A percentile compares a stretch with the other conserved stretches of the same genome.
These are phyloP conservation scores for Kurtzmaniella quercitrusa DNA, from an alignment of 1,139 yeast species.

Conservation along the genomic window DNA sequence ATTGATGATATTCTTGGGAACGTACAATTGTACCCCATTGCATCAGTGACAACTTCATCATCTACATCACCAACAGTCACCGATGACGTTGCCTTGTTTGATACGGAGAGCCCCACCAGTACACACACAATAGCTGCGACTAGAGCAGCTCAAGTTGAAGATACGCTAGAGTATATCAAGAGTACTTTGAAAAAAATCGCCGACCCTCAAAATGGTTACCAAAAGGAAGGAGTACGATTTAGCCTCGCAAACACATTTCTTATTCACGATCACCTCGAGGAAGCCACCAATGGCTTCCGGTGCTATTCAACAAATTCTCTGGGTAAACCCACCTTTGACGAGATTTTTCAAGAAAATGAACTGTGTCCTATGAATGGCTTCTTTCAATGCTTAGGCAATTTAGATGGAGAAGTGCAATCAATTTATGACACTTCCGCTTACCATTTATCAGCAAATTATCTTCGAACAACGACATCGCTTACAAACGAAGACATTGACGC, in stretches of 20 bases:
- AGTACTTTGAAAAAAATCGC: background rate
- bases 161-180: background rate
- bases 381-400: conserved; percentile 1
- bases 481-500: background rate
- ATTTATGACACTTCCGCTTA: background rate
- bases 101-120: background rate
- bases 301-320: background rate
- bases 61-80: background rate
- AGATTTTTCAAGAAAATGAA: background rate
- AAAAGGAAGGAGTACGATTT: background rate
- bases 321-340: background rate
- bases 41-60: background rate
- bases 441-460: background rate
- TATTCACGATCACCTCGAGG: background rate
- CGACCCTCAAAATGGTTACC: background rate
- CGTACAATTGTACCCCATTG: background rate
- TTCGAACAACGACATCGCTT: background rate
- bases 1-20: background rate
- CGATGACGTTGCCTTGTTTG: background rate
- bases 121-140: background rate
- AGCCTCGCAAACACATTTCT: background rate
- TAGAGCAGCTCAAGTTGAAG: background rate
- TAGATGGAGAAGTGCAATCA: background rate
- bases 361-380: conserved; percentile 2
- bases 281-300: background rate